A percentile compares a stretch with the other conserved stretches of the same genome.
phyloP scores from a whole-genome alignment of 495 filamentous ascomycete genomes.

The Daldinia loculata region DNA sequence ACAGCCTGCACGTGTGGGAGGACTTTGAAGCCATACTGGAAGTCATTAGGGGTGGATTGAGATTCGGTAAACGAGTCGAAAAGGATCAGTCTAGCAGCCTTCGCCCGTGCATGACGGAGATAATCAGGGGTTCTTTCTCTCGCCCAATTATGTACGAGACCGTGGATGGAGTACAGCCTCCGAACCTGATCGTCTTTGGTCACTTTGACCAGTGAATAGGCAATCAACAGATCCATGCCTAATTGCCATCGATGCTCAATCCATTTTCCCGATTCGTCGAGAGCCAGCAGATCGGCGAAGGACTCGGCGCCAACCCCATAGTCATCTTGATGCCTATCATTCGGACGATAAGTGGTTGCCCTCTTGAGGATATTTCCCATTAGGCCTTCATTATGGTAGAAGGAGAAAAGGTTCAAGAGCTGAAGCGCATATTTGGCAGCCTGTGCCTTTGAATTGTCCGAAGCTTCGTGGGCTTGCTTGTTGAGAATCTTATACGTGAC shows the following conservation, averaged over 20 bases:
- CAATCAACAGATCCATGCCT: not conserved
- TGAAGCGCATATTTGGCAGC: constrained; percentile 6
- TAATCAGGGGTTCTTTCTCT: not conserved
- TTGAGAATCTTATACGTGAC: constrained; percentile 8
- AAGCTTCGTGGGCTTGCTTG: not conserved
- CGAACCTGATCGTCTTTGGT: not conserved
- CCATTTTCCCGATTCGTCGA: not conserved
- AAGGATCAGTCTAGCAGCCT: not conserved
- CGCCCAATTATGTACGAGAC: constrained; percentile 4
- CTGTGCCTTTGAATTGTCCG: not conserved
- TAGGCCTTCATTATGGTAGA: constrained; percentile 10
- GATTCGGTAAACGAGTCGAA: constrained; percentile 1
- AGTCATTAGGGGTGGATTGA: not conserved
- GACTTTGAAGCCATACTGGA: not conserved
- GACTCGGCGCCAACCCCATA: not conserved
- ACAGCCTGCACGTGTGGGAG: not conserved
- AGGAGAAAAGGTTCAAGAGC: not conserved
- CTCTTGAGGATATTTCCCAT: not conserved
- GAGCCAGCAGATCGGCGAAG: not conserved
- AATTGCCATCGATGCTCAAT: not conserved
- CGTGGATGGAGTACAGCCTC: not conserved
- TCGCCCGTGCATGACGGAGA: not conserved
- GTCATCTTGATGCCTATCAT: not conserved
- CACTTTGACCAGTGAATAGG: constrained; percentile 3
- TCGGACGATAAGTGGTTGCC: not conserved